These are phyloP conservation scores for Fusarium anguioides DNA, from an alignment of 2,329 filamentous ascomycete genomes.

Conservation along the genomic window DNA sequence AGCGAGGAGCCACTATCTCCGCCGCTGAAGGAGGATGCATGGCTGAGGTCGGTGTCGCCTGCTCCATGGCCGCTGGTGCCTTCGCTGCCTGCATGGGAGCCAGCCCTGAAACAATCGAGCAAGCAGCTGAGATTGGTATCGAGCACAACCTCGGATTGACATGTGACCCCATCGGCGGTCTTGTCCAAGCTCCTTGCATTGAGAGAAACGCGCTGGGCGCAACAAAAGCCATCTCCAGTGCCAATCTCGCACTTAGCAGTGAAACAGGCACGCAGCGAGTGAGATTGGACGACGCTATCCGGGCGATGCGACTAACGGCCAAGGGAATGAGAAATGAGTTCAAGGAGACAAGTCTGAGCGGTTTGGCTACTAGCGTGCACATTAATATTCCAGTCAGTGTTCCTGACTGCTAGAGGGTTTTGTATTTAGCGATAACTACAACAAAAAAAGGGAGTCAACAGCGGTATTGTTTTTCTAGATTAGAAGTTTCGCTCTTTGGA, in stretches of 20 bases:
- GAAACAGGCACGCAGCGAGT: conserved; percentile 61
- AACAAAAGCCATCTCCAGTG: conserved; percentile 63
- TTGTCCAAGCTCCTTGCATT: conserved; percentile 64
- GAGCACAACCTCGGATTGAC: conserved; percentile 64
- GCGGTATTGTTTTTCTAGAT: conserved; percentile 12
- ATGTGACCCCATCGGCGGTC: conserved; percentile 62
- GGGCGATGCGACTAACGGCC: conserved; percentile 62
- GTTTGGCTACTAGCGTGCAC: conserved; percentile 62
- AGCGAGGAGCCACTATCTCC: conserved; percentile 63
- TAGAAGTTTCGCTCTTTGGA: neutral
- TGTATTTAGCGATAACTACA: conserved; percentile 8
- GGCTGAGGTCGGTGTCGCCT: conserved; percentile 65
- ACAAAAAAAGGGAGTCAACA: conserved; percentile 13
- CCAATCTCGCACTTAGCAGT: conserved; percentile 60
- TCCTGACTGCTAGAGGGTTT: conserved; percentile 57
- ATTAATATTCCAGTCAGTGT: conserved; percentile 63
- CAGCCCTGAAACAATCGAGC: conserved; percentile 61
- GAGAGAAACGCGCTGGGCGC: conserved; percentile 63
- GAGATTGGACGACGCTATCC: conserved; percentile 61
- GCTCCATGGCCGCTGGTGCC: conserved; percentile 62
- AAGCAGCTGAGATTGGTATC: conserved; percentile 64
- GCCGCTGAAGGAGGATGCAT: conserved; percentile 64
- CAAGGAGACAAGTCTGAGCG: conserved; percentile 64
- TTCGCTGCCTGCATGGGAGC: conserved; percentile 65
- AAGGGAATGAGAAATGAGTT: conserved; percentile 65